Percentiles rank a stretch among this genome's conserved stretches.
Conservation (phyloP, 176 grass and related monocot species). For the Olyra latifolia region DNA sequence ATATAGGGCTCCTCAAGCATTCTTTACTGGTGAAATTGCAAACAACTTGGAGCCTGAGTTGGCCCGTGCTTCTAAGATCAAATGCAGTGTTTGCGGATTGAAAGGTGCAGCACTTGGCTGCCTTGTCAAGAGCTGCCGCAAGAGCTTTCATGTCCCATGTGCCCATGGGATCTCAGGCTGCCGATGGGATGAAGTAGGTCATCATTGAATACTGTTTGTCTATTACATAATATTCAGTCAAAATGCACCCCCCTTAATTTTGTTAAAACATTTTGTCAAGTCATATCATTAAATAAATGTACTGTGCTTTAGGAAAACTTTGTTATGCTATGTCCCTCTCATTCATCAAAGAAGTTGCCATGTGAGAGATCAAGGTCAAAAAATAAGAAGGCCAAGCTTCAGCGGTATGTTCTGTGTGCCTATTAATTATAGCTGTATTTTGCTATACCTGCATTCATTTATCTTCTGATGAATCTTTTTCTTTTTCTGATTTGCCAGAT, state of each 20-base stretch:
- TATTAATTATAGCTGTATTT: conserved; percentile 20
- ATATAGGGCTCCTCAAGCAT: conserved; percentile 89
- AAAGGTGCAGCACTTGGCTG: conserved; percentile 97
- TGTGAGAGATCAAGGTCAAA: conserved; percentile 66
- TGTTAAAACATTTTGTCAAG: background rate
- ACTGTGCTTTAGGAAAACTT: conserved; percentile 60
- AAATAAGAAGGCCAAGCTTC: conserved; percentile 49
- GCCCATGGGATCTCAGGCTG: conserved; percentile 64
- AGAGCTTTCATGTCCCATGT: conserved; percentile 92
- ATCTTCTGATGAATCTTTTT: background rate
- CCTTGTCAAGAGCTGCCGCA: conserved; percentile 84
- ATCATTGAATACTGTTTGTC: background rate
- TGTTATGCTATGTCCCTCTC: conserved; percentile 84
- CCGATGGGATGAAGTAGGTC: conserved; percentile 73
- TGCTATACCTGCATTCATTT: conserved; percentile 4
- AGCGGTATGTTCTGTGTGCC: conserved; percentile 35
- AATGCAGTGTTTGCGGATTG: conserved; percentile 79
- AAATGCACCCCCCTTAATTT: background rate
- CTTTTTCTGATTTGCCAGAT: conserved; percentile 31
- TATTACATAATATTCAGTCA: background rate
- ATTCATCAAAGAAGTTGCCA: conserved; percentile 81
- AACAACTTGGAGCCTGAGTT: conserved; percentile 82
- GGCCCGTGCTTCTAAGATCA: conserved; percentile 84
- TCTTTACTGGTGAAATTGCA: conserved; percentile 66
- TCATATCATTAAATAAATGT: conserved; percentile 8